These are phyloP conservation scores for Penicillium tannophilum DNA, from an alignment of 495 filamentous ascomycete genomes.

Conservation along the genomic window DNA sequence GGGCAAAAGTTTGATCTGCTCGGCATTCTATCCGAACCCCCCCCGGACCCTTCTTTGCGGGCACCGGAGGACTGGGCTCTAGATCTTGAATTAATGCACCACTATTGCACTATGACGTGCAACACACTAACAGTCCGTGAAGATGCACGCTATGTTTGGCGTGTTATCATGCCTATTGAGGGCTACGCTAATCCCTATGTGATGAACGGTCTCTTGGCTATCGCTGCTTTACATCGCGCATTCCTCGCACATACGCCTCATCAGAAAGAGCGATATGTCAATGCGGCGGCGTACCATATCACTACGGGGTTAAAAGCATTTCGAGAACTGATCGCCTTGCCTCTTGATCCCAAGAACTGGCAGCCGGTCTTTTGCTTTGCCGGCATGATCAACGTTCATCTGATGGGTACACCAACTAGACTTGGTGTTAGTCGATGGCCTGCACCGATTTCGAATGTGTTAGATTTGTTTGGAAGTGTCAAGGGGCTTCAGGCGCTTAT, in stretches of 20 bases:
- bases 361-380: conserved; percentile 45
- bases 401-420: conserved; percentile 32
- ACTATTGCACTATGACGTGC: conserved; percentile 34
- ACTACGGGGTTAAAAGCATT: conserved; percentile 26
- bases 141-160: conserved; percentile 36
- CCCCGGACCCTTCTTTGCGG: background rate
- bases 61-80: conserved; percentile 24
- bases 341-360: conserved; percentile 36
- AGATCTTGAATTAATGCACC: conserved; percentile 40
- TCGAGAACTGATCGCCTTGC: conserved; percentile 27
- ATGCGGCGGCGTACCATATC: conserved; percentile 30
- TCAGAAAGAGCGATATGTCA: conserved; percentile 26
- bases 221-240: conserved; percentile 42
- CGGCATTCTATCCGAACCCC: conserved; percentile 10
- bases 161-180: conserved; percentile 33
- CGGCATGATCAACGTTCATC: conserved; percentile 38
- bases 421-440: conserved; percentile 26
- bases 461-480: conserved; percentile 23
- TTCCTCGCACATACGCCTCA: conserved; percentile 16
- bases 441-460: conserved; percentile 21
- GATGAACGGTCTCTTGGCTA: conserved; percentile 44
- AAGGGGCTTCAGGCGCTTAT: conserved; percentile 26
- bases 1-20: conserved; percentile 14
- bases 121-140: conserved; percentile 25
- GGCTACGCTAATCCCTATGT: conserved; percentile 40